Percentiles rank a stretch among this genome's conserved stretches.
Evolutionary conservation across 495 filamentous ascomycete species (phyloP).

Genomic region (Aspergillus coremiiformis): DNA sequence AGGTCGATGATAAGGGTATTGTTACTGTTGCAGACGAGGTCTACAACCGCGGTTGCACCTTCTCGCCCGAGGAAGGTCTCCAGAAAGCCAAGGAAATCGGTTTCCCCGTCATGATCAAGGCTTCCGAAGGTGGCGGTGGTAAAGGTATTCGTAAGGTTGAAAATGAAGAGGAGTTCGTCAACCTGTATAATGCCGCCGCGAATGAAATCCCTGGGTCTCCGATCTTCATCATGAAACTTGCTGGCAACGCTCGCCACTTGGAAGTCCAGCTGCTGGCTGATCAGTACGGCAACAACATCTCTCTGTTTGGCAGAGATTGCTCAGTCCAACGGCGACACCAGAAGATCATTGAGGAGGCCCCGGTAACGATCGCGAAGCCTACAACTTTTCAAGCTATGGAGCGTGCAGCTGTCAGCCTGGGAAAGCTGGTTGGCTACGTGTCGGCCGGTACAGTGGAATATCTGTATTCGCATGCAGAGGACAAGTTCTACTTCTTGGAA

Average conservation of each 20-base stretch:
- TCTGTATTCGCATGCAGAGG: conserved; percentile 95
- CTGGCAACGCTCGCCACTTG: conserved; percentile 90
- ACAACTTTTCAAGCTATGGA: conserved; percentile 93
- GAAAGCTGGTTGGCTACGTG: conserved; percentile 92
- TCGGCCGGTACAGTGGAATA: conserved; percentile 99
- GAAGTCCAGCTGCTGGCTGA: conserved; percentile 96
- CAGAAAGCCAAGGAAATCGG: conserved; percentile 82
- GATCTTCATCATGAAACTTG: conserved; percentile 99
- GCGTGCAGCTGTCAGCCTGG: conserved; percentile 88
- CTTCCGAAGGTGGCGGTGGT: conserved; percentile 98
- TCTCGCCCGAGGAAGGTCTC: conserved; percentile 80
- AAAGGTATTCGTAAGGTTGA: conserved; percentile 99
- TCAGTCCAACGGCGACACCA: conserved; percentile 98
- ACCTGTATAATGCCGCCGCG: conserved; percentile 87
- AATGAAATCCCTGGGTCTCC: conserved; percentile 98
- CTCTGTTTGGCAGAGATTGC: conserved; percentile 95
- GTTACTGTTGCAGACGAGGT: conserved; percentile 84
- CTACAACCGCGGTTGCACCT: conserved; percentile 87
- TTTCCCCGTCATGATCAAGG: conserved; percentile 99
- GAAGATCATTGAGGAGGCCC: conserved; percentile 99
- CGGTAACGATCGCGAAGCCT: conserved; percentile 87
- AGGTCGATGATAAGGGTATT: conserved; percentile 71
- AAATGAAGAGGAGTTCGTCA: conserved; percentile 71
- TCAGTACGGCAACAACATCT: conserved; percentile 99
- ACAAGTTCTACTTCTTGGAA: conserved; percentile 99